Evolutionary conservation across 2,329 filamentous ascomycete genomes (phyloP).

Genomic region (Elsinoe perseae): DNA sequence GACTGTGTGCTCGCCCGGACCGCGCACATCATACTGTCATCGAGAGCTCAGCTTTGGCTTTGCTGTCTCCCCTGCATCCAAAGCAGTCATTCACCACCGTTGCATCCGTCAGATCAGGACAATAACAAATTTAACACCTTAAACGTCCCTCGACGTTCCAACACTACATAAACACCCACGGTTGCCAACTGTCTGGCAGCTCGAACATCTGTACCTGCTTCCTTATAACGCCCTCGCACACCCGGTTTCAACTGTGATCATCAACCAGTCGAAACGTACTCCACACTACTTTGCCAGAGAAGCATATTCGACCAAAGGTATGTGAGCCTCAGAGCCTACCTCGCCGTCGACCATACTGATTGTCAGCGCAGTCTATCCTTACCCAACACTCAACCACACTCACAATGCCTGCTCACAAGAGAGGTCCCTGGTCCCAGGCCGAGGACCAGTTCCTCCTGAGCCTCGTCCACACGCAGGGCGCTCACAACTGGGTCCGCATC

Average conservation of each 20-base stretch:
- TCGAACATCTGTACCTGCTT: constrained; percentile 17
- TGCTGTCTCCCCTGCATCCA: constrained; percentile 16
- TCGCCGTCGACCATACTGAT: constrained; percentile 19
- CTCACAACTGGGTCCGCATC: constrained; percentile 86
- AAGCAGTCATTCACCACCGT: constrained; percentile 16
- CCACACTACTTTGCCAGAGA: constrained; percentile 11
- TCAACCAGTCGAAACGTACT: constrained; percentile 16
- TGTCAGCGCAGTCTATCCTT: constrained; percentile 20
- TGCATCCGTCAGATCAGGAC: constrained; percentile 14
- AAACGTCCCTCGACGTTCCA: constrained; percentile 17
- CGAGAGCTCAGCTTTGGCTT: constrained; percentile 10
- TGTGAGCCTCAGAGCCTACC: neutral
- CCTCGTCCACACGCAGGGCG: constrained; percentile 63
- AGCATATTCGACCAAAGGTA: constrained; percentile 1
- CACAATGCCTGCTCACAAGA: constrained; percentile 51
- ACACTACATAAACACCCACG: constrained; percentile 17
- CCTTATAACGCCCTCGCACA: constrained; percentile 17
- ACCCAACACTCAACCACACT: constrained; percentile 15
- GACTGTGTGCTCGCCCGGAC: constrained; percentile 16
- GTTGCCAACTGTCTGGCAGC: constrained; percentile 17
- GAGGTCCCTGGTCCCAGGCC: constrained; percentile 74
- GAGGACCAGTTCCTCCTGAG: constrained; percentile 66
- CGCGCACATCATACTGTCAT: constrained; percentile 6
- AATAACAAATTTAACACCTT: constrained; percentile 17
- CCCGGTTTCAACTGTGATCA: constrained; percentile 17